Percentiles rank a stretch among this genome's conserved stretches.
phyloP scores from a whole-genome alignment of 1,284 basidiomycete genomes.

The Limonomyces culmigenus region DNA sequence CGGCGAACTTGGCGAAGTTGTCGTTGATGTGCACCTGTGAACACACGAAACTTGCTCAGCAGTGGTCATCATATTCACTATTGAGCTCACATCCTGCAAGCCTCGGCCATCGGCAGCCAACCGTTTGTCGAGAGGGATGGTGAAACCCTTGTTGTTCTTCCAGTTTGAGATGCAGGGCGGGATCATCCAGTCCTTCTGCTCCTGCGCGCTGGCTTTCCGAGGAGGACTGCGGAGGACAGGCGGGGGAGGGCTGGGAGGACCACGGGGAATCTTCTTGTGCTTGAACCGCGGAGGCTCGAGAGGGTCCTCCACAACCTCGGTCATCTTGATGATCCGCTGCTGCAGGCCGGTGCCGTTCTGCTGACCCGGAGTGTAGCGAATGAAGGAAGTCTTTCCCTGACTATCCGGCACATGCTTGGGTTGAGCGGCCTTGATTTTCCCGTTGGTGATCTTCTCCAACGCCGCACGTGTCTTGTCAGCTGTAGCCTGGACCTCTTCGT shows the following conservation, averaged over 20 bases:
- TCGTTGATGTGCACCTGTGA: slow-evolving; percentile 90
- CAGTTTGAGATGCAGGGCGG: slow-evolving; percentile 99
- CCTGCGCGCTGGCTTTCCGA: slow-evolving; percentile 86
- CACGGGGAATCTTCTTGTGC: slow-evolving; percentile 95
- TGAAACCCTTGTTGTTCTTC: slow-evolving; percentile 99
- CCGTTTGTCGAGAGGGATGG: slow-evolving; percentile 96
- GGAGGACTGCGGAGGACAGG: slow-evolving; percentile 96
- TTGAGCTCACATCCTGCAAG: slow-evolving; percentile 78
- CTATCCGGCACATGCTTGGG: slow-evolving; percentile 76
- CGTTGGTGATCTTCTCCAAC: slow-evolving; percentile 84
- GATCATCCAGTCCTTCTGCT: slow-evolving; percentile 99
- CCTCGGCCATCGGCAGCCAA: slow-evolving; percentile 95
- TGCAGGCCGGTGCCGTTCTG: slow-evolving; percentile 45
- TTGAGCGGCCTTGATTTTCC: slow-evolving; percentile 94
- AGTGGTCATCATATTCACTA: not conserved
- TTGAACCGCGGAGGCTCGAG: slow-evolving; percentile 95
- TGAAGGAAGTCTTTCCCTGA: slow-evolving; percentile 70
- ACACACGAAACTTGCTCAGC: slow-evolving; percentile 6
- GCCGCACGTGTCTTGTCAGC: slow-evolving; percentile 84
- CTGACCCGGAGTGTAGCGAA: slow-evolving; percentile 91
- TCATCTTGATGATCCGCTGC: slow-evolving; percentile 98
- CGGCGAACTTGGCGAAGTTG: slow-evolving; percentile 98
- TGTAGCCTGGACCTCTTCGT: slow-evolving; percentile 77
- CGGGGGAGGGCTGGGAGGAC: slow-evolving; percentile 90
- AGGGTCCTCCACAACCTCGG: slow-evolving; percentile 92